Evolutionary conservation across 176 grass and related monocot genomes (phyloP), one percentile per base, ranked within the genome.

Genomic region (Hordeum marinum): DNA sequence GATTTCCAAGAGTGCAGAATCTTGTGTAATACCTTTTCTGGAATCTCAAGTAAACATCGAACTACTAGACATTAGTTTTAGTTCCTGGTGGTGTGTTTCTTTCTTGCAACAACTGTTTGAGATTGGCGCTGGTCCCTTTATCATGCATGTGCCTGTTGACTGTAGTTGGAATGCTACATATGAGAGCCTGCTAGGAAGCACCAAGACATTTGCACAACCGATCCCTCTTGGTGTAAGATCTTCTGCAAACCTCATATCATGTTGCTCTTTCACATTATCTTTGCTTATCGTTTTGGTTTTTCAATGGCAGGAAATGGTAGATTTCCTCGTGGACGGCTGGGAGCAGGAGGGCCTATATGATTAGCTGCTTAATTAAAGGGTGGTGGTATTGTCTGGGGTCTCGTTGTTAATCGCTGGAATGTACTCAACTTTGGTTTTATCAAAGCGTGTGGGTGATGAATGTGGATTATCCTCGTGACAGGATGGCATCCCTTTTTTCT

Each of bases 271-370:
- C 0, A 8, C 8, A 7, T 7, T 8, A 20, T 81, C 5, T 68
- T 76, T 61, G 83, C 6, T 65, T 88, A 40, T 21, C 4, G 9
- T 31, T 43, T 71, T 1, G 24, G 60, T 82, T 82, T 58, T 85
- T 27, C 79, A 48, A 42, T 81, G 46, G 43, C 91, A 99, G 96
- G 96, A 99, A 85, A 99, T 99, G 96, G 82, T 96, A 76, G 90
- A 94, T 75, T 99, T 99, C 82, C 93, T 99, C 34, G 91, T 94
- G 75, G 77, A 91, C 70, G 77, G 93, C 75, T 99, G 96, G 96
- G 93, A 96, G 81, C 96, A 94, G 84, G 96, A 99, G 71, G 94
- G 94, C 27, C 70, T 99, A 55, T 99, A 96, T 84, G 96, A 99
- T 75, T 94, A 90, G 83, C 69, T 63, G 31, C 57, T 42, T 64